These are phyloP conservation scores for Neurospora sp. DNA, from an alignment of 495 filamentous ascomycete genomes.

Conservation along the genomic window DNA sequence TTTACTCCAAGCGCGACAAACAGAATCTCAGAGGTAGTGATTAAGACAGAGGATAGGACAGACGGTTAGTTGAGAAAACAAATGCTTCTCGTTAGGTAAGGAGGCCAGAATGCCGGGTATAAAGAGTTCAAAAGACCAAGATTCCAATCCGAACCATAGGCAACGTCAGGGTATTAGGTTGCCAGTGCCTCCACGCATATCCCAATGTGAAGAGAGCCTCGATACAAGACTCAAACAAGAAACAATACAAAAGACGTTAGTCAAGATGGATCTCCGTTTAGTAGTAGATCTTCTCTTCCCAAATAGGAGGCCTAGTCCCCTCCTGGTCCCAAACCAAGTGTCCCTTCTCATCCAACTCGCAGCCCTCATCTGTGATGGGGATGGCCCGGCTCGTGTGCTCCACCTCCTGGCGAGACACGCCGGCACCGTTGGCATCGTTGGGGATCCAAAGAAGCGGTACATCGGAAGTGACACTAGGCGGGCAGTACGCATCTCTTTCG, in stretches of 20 bases:
- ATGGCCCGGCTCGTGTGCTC: conserved; percentile 60
- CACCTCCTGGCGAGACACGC: conserved; percentile 70
- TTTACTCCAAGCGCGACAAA: background rate
- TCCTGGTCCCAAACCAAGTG: conserved; percentile 68
- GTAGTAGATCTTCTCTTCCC: conserved; percentile 56
- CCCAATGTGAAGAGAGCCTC: background rate
- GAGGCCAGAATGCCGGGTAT: background rate
- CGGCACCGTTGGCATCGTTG: conserved; percentile 48
- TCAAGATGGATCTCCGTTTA: conserved; percentile 13
- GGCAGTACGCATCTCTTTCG: conserved; percentile 63
- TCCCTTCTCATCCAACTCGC: conserved; percentile 69
- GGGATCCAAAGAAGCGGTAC: conserved; percentile 80
- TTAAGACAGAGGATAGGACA: background rate
- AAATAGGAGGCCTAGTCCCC: conserved; percentile 65
- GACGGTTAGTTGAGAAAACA: background rate
- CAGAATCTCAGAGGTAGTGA: background rate
- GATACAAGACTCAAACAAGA: background rate
- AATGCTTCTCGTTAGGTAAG: background rate
- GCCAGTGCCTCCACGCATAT: background rate
- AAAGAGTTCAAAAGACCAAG: background rate
- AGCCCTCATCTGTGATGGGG: conserved; percentile 74
- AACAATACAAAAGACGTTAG: background rate
- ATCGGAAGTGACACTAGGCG: conserved; percentile 55
- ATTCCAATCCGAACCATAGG: background rate
- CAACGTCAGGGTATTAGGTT: background rate